Base-by-base conservation (phyloP, 176 grass and related monocot genomes). In the Oryza officinalis region DNA sequence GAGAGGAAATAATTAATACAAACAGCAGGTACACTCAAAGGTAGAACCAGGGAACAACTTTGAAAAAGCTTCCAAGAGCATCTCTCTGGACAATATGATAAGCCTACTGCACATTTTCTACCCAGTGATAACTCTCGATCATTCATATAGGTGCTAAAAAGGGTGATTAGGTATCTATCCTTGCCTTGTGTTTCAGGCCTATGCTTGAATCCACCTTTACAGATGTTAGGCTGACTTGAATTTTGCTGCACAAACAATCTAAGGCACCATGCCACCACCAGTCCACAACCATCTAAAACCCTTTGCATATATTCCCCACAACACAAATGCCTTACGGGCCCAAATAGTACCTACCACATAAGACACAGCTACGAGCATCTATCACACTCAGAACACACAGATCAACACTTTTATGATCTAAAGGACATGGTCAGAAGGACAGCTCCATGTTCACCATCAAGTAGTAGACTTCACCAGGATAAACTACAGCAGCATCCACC, bases 241-340 rank as follows among this genome's bases (percentile, higher is more conserved):
- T 26, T 69, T 49, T 80, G 14, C 22, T 31, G 70, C 67, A 52
- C 13, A 13, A 44, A 35, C 20, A 37, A 54, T 37, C 74, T 35
- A 61, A 61, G 23, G 69, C n/a, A 33, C 35, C 68, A 46, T 40
- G 8, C 37, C 44, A 13, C 44, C 44, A 46, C 44, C 49, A 5
- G 49, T 15, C 17, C 15, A 74, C 26, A 7, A 69, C 49, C 47
- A 43, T 28, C 46, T 70, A 67, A 32, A 47, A 32, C 32, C 32
- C 72, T 82, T 67, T 45, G 83, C 52, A 82, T 82, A 71, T 90
- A 86, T 78, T 82, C 79, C 23, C 72, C 83, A 57, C 61, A 72
- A 83, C 45, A 65, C 23, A 72, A 32, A 35, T 33, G 30, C 44
- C 57, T 72, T 77, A 15, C 10, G 52, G 83, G 65, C 67, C 82